phyloP scores from a whole-genome alignment of 1,284 basidiomycete genomes.

The Porogramme epimiltina region DNA sequence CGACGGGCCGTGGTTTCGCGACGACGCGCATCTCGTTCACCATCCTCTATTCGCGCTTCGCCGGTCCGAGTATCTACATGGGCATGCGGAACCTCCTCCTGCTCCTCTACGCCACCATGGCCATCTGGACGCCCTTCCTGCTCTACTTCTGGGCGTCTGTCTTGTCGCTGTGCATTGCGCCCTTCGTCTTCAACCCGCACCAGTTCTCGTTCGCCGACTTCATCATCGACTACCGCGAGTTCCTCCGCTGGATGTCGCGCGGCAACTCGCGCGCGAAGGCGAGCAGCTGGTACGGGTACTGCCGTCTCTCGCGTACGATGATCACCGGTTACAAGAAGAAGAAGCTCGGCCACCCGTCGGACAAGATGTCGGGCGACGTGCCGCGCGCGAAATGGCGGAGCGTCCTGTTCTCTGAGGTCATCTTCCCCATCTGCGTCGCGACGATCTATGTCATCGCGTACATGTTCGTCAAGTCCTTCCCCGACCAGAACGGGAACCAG shows the following conservation, averaged over 20 bases:
- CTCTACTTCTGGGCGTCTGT: constrained; percentile 98
- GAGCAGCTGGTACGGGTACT: constrained; percentile 98
- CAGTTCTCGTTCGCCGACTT: constrained; percentile 96
- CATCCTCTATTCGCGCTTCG: constrained; percentile 95
- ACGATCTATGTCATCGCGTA: constrained; percentile 85
- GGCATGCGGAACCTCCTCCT: constrained; percentile 91
- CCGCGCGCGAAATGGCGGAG: constrained; percentile 88
- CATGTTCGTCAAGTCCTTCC: constrained; percentile 91
- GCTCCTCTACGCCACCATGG: constrained; percentile 86
- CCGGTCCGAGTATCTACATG: constrained; percentile 97
- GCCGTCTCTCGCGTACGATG: constrained; percentile 91
- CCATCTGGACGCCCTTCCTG: constrained; percentile 90
- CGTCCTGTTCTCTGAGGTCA: constrained; percentile 84
- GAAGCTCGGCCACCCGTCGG: constrained; percentile 92
- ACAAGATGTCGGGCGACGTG: constrained; percentile 91
- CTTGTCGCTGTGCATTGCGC: constrained; percentile 88
- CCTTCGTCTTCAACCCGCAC: constrained; percentile 97
- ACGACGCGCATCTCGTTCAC: constrained; percentile 93
- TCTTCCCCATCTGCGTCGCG: constrained; percentile 81
- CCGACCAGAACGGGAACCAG: constrained; percentile 61
- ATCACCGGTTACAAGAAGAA: constrained; percentile 99
- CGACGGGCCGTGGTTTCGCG: constrained; percentile 95
- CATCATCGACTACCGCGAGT: constrained; percentile 97
- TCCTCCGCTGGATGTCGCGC: constrained; percentile 96
- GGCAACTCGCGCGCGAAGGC: constrained; percentile 94